Evolutionary conservation across 805 yeast genomes (phyloP), one percentile per base, ranked within the genome.

Genomic region (Saccharomycopsis fibuligera): DNA sequence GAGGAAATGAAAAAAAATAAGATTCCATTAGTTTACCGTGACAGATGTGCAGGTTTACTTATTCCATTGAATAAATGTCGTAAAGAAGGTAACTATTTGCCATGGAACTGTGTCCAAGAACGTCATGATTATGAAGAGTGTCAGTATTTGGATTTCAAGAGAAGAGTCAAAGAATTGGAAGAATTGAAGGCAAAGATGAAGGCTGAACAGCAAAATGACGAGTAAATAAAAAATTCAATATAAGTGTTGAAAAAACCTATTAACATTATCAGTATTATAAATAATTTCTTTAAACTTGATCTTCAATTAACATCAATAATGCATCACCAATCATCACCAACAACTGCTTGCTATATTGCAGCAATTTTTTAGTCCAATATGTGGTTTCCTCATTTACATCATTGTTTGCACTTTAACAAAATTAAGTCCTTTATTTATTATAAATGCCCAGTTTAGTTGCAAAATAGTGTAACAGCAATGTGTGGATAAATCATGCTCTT

Each of bases 121-220:
- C 79, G 88, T 63, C 95, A 87, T 58, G 80, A 73, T 37, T 87
- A 89, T 73, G 96, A 86, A 65, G 84, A 84, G 62, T 86, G 96
- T 65, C 85, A 86, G 66, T 83, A 83, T 63, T 65, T 81, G 64
- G 95, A 87, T 62, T 86, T 83, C 69, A 75, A 80, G 63, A 78
- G 93, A 69, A 78, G 96, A 67, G 86, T 83, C 50, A 72, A 79
- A 61, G 90, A 83, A 67, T 70, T 84, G 64, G 75, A 78, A 60
- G 73, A 72, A 50, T 67, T 73, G 57, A 81, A 79, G 38, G 52
- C 41, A 8, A 22, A 38, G 21, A 31, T 48, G 3, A 44, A 38
- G 43, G 31, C 16, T 16, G 45, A 46, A 37, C 19, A 42, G 23
- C 25, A 45, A 38, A 23, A 41, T 19, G 27, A 16, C 8, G 27